Conservation (phyloP, 2,329 filamentous ascomycete species). For the Claviceps maximensis region DNA sequence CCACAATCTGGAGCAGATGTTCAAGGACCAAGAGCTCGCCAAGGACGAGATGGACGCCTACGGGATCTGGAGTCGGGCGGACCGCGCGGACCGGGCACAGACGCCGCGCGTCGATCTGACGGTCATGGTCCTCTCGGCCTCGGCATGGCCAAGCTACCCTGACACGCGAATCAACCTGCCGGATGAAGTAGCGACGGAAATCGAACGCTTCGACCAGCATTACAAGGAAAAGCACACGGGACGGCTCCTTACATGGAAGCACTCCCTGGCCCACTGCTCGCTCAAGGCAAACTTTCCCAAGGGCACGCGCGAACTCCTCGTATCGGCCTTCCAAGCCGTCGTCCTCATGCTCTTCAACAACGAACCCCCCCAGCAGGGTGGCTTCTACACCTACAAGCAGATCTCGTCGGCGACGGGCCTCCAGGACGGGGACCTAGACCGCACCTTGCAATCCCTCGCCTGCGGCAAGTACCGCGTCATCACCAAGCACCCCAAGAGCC, state of each 20-base stretch:
- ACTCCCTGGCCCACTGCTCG: slow-evolving; percentile 81
- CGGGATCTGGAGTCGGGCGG: slow-evolving; percentile 50
- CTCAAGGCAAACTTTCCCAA: slow-evolving; percentile 69
- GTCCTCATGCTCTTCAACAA: slow-evolving; percentile 86
- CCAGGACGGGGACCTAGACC: slow-evolving; percentile 63
- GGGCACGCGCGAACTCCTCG: slow-evolving; percentile 74
- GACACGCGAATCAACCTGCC: slow-evolving; percentile 64
- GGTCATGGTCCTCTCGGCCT: slow-evolving; percentile 81
- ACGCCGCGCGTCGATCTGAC: slow-evolving; percentile 48
- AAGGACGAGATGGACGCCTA: slow-evolving; percentile 90
- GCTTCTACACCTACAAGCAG: slow-evolving; percentile 59
- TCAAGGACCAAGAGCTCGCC: slow-evolving; percentile 90
- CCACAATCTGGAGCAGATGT: slow-evolving; percentile 97
- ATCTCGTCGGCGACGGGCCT: slow-evolving; percentile 65
- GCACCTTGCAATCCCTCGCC: slow-evolving; percentile 88
- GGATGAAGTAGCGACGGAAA: slow-evolving; percentile 57
- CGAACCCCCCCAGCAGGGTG: slow-evolving; percentile 41
- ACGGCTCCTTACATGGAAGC: slow-evolving; percentile 79
- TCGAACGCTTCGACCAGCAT: slow-evolving; percentile 69
- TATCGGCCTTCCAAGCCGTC: slow-evolving; percentile 84
- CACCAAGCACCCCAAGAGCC: slow-evolving; percentile 70
- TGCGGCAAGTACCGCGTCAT: slow-evolving; percentile 81
- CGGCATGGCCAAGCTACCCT: slow-evolving; percentile 86
- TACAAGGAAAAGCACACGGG: slow-evolving; percentile 87
- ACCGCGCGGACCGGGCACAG: slow-evolving; percentile 18